These are phyloP conservation scores for Yarrowia porcina DNA, from an alignment of 805 yeast genomes.

Conservation along the genomic window DNA sequence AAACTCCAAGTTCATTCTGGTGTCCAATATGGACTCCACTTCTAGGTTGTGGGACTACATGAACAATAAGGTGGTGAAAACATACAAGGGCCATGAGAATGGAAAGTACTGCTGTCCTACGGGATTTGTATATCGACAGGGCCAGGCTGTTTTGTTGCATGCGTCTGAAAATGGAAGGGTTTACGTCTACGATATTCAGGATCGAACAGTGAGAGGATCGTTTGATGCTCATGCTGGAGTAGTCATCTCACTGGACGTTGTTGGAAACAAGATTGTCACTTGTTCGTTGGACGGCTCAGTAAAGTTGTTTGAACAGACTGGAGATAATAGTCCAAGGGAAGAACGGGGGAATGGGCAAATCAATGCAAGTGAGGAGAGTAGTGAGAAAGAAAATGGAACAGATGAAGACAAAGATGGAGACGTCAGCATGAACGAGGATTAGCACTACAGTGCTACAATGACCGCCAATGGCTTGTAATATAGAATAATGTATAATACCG, in stretches of 20 bases:
- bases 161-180: conserved; percentile 59
- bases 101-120: conserved; percentile 55
- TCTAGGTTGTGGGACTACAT: conserved; percentile 84
- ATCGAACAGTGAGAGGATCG: conserved; percentile 45
- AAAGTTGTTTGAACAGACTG: not conserved
- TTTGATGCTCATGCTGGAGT: not conserved
- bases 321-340: not conserved
- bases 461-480: not conserved
- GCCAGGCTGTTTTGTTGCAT: conserved; percentile 41
- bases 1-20: conserved; percentile 73
- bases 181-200: conserved; percentile 65
- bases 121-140: conserved; percentile 45
- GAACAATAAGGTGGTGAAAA: conserved; percentile 74
- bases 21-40: conserved; percentile 76
- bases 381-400: not conserved
- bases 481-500: not conserved
- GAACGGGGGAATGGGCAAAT: not conserved
- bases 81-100: conserved; percentile 43
- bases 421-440: conserved; percentile 14
- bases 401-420: not conserved
- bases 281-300: conserved; percentile 17
- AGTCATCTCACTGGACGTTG: not conserved
- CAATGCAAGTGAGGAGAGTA: not conserved
- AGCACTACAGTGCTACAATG: not conserved
- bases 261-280: not conserved